Evolutionary conservation across 2,329 filamentous ascomycete genomes (phyloP).

Genomic region (Fusarium mundagurra): DNA sequence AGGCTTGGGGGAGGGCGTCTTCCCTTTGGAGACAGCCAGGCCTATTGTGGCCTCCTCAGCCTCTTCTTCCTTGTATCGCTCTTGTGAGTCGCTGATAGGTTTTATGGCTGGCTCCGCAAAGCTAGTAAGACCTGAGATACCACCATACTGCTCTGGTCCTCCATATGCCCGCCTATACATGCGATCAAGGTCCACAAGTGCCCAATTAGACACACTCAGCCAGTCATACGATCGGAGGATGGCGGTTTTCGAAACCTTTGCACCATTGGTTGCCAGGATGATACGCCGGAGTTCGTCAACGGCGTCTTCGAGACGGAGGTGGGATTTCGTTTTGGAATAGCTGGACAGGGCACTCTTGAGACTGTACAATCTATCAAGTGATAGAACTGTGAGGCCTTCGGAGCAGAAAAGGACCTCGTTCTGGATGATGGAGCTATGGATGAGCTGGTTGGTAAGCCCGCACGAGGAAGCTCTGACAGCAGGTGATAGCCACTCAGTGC

Average conservation of each 20-base stretch:
- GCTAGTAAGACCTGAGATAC: constrained; percentile 54
- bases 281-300: constrained; percentile 71
- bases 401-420: constrained; percentile 70
- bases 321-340: constrained; percentile 60
- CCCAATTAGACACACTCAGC: constrained; percentile 61
- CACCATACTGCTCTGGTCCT: constrained; percentile 56
- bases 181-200: constrained; percentile 63
- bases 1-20: constrained; percentile 42
- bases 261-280: constrained; percentile 63
- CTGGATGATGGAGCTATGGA: constrained; percentile 66
- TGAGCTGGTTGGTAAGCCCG: constrained; percentile 61
- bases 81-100: constrained; percentile 32
- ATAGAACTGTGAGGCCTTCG: constrained; percentile 67
- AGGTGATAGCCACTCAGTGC: constrained; percentile 55
- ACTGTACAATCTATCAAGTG: constrained; percentile 71
- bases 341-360: constrained; percentile 69
- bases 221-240: constrained; percentile 66
- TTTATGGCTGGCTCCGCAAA: constrained; percentile 39
- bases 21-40: constrained; percentile 40
- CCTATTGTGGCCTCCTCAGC: constrained; percentile 34
- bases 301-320: constrained; percentile 64
- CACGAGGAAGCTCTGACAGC: constrained; percentile 55
- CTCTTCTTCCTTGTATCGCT: constrained; percentile 39
- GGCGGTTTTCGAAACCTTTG: constrained; percentile 60
- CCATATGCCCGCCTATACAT: constrained; percentile 68